Conservation (phyloP, 805 yeast genomes). For the Torulaspora microellipsoides region DNA sequence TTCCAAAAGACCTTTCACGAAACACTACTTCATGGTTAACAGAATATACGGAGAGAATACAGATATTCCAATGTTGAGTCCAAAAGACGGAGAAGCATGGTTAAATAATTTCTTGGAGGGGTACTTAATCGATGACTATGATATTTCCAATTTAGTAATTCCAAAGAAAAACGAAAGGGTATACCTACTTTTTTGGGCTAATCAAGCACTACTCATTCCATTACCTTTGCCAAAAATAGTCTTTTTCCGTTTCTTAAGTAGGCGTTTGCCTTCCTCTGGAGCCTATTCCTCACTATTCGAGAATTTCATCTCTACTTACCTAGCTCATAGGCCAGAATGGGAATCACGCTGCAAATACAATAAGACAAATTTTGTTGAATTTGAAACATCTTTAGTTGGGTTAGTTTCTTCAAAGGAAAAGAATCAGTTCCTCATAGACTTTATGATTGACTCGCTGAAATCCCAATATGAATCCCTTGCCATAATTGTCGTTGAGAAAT, state of each 20-base stretch:
- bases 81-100: slow-evolving; percentile 56
- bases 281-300: slow-evolving; percentile 47
- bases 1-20: slow-evolving; percentile 35
- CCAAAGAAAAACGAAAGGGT: slow-evolving; percentile 56
- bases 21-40: slow-evolving; percentile 47
- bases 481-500: slow-evolving; percentile 45
- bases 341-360: slow-evolving; percentile 41
- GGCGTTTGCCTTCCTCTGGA: slow-evolving; percentile 24
- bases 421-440: slow-evolving; percentile 50
- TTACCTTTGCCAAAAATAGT: slow-evolving; percentile 54
- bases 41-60: slow-evolving; percentile 52
- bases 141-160: slow-evolving; percentile 41
- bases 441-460: slow-evolving; percentile 52
- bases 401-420: slow-evolving; percentile 61
- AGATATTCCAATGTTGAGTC: slow-evolving; percentile 51
- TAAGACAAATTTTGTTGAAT: slow-evolving; percentile 46
- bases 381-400: slow-evolving; percentile 57
- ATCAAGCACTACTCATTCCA: slow-evolving; percentile 54
- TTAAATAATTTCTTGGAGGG: slow-evolving; percentile 41
- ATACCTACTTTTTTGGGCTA: slow-evolving; percentile 58
- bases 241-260: slow-evolving; percentile 44
- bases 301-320: slow-evolving; percentile 43
- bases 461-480: slow-evolving; percentile 42
- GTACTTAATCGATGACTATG: slow-evolving; percentile 47
- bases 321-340: slow-evolving; percentile 45